Percentiles rank a stretch among this genome's conserved stretches.
Evolutionary conservation across 768 basidiomycete genomes (phyloP).

Genomic region (Gyrodon lividus): DNA sequence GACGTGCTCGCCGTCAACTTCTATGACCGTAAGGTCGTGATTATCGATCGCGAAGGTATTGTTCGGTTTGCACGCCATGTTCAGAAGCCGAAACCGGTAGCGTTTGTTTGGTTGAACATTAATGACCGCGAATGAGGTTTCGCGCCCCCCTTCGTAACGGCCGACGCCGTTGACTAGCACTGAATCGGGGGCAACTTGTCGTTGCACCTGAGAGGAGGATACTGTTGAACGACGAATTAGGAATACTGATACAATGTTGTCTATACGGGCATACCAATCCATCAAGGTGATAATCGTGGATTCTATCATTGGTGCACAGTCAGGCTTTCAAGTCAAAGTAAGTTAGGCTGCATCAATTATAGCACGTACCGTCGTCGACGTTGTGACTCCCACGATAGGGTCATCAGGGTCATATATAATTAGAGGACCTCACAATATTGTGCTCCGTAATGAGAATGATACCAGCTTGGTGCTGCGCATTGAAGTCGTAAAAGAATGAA

Average conservation of each 20-base stretch:
- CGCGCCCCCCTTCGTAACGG: slow-evolving; percentile 23
- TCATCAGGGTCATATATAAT: slow-evolving; percentile 40
- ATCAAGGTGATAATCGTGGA: background rate
- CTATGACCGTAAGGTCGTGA: slow-evolving; percentile 34
- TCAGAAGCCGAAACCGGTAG: slow-evolving; percentile 39
- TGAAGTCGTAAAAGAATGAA: slow-evolving; percentile 38
- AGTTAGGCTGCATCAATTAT: background rate
- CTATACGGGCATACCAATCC: slow-evolving; percentile 21
- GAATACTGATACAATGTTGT: background rate
- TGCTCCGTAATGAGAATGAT: slow-evolving; percentile 19
- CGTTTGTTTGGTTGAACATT: slow-evolving; percentile 32
- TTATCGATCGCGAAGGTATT: slow-evolving; percentile 21
- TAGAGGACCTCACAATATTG: slow-evolving; percentile 37
- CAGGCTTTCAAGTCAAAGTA: background rate
- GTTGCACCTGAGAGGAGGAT: slow-evolving; percentile 11
- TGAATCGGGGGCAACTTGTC: slow-evolving; percentile 25
- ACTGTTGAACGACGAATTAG: background rate
- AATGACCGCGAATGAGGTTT: slow-evolving; percentile 30
- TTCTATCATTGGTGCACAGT: background rate
- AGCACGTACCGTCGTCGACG: slow-evolving; percentile 20
- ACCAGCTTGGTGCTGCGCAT: slow-evolving; percentile 33
- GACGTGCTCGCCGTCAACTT: slow-evolving; percentile 40
- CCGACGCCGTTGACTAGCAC: slow-evolving; percentile 42
- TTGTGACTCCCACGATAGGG: slow-evolving; percentile 18
- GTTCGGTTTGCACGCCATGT: slow-evolving; percentile 34